A percentile compares a stretch with the other conserved stretches of the same genome.
These are phyloP conservation scores for Priceomyces castillae DNA, from an alignment of 805 yeast species.

Conservation along the genomic window DNA sequence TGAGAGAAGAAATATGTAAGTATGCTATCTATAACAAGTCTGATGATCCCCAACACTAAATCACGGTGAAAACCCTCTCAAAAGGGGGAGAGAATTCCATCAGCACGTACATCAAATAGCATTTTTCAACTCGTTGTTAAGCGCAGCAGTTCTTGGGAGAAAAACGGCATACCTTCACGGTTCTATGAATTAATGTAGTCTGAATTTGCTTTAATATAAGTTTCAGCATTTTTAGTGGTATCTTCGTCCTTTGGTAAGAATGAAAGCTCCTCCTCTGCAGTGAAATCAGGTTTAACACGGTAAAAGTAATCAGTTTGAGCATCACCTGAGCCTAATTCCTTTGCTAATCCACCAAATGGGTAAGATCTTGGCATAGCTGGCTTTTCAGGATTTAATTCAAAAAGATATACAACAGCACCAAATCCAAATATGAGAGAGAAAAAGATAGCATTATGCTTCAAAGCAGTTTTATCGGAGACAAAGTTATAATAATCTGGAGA, in stretches of 20 bases:
- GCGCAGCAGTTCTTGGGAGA: too few relatives aligned
- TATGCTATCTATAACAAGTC: too few relatives aligned
- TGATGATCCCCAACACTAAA: too few relatives aligned
- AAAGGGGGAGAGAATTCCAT: too few relatives aligned
- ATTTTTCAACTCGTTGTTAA: too few relatives aligned
- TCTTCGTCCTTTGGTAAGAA: constrained; percentile 32
- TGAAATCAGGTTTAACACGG: constrained; percentile 39
- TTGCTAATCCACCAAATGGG: constrained; percentile 74
- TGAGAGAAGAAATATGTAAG: too few relatives aligned
- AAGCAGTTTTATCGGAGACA: constrained; percentile 60
- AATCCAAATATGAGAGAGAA: constrained; percentile 40
- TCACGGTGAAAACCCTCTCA: too few relatives aligned
- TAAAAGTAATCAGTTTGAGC: constrained; percentile 44
- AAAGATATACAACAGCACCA: constrained; percentile 41
- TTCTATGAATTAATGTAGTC: constrained; percentile 30
- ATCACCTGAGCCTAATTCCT: constrained; percentile 64
- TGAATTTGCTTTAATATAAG: constrained; percentile 34
- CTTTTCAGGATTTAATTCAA: constrained; percentile 56
- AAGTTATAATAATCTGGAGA: constrained; percentile 72
- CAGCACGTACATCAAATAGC: too few relatives aligned
- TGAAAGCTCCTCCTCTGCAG: constrained; percentile 38
- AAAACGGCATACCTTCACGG: too few relatives aligned
- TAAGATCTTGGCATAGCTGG: constrained; percentile 75
- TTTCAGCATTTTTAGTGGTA: constrained; percentile 26
- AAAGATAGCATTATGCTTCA: constrained; percentile 54